Percentiles rank a stretch among this genome's conserved stretches.
phyloP scores from a whole-genome alignment of 2,329 filamentous ascomycete genomes.

The Plectosphaerella cucumerina region DNA sequence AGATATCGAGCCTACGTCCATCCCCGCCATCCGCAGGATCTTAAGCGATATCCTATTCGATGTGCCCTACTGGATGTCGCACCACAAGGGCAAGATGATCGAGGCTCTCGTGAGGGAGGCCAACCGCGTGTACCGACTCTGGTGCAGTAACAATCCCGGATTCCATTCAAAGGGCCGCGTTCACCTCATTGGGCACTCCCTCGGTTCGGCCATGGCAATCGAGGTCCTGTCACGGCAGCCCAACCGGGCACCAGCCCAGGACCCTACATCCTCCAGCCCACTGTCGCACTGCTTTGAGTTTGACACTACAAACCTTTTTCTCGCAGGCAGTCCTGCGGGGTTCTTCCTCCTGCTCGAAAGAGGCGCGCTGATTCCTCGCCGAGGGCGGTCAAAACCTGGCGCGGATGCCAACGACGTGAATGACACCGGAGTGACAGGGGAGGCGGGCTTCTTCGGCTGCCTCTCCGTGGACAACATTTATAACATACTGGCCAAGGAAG shows the following conservation, averaged over 20 bases:
- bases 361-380: constrained; percentile 66
- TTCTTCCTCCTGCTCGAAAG: constrained; percentile 90
- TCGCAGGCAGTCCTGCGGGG: constrained; percentile 83
- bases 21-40: constrained; percentile 87
- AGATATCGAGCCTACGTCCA: constrained; percentile 87
- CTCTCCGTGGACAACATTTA: constrained; percentile 94
- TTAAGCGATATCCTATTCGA: constrained; percentile 98
- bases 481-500: constrained; percentile 72
- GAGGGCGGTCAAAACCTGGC: constrained; percentile 71
- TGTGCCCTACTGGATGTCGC: constrained; percentile 95
- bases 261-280: constrained; percentile 33
- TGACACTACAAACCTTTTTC: constrained; percentile 83
- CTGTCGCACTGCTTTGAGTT: constrained; percentile 75
- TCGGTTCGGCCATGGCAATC: constrained; percentile 91
- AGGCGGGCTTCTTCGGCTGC: constrained; percentile 79
- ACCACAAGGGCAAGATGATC: constrained; percentile 94
- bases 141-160: constrained; percentile 89
- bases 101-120: constrained; percentile 83
- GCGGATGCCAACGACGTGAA: constrained; percentile 59
- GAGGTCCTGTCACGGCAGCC: constrained; percentile 90
- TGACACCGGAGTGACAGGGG: constrained; percentile 63
- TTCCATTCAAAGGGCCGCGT: constrained; percentile 80
- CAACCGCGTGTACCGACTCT: constrained; percentile 91
- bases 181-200: constrained; percentile 87
- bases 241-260: constrained; percentile 56